These are phyloP conservation scores for Apiospora hydei DNA, from an alignment of 2,329 filamentous ascomycete genomes.

Conservation along the genomic window DNA sequence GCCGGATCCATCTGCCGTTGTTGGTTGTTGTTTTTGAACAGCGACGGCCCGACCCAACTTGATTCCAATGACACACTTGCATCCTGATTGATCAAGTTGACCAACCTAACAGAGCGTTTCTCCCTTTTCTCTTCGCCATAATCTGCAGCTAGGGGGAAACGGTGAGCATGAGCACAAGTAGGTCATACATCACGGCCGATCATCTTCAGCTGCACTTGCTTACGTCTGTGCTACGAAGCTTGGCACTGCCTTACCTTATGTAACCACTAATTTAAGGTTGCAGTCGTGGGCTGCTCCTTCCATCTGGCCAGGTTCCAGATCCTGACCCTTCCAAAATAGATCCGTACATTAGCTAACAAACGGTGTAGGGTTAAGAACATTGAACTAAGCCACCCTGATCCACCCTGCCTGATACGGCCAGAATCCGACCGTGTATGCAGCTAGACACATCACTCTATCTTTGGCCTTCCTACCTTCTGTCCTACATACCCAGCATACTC, in stretches of 20 bases:
- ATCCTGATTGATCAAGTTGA: background rate
- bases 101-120: background rate
- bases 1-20: background rate
- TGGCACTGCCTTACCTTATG: background rate
- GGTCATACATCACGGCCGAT: background rate
- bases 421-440: background rate
- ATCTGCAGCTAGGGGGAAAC: background rate
- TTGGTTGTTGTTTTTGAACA: background rate
- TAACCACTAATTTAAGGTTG: background rate
- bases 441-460: background rate
- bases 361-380: background rate
- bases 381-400: background rate
- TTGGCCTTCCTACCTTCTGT: background rate
- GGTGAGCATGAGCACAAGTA: background rate
- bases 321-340: conserved; percentile 9
- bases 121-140: background rate
- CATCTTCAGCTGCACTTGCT: background rate
- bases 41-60: background rate
- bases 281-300: background rate
- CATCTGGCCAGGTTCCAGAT: background rate
- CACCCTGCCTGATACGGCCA: background rate
- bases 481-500: background rate
- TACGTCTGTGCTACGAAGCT: background rate
- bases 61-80: background rate
- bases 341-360: background rate